Conservation (phyloP, 768 basidiomycete species). For the Xerocomellus amylosporus region DNA sequence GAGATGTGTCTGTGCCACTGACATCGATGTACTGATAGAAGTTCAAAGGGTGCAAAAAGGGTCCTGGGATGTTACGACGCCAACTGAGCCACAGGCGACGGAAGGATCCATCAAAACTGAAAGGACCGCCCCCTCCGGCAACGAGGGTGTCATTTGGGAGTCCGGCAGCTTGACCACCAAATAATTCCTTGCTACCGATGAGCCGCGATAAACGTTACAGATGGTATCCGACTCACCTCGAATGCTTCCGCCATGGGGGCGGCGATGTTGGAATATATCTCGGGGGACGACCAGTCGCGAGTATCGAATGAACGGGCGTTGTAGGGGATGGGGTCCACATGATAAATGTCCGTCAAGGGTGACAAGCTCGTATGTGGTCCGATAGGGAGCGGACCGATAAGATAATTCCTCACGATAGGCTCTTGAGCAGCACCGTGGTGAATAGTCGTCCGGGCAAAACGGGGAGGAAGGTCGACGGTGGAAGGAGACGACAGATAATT, state of each 20-base stretch:
- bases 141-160: slow-evolving; percentile 49
- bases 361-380: slow-evolving; percentile 37
- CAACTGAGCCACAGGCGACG: slow-evolving; percentile 53
- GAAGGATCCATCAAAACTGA: slow-evolving; percentile 60
- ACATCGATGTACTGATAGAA: slow-evolving; percentile 59
- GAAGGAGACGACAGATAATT: slow-evolving; percentile 41
- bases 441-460: slow-evolving; percentile 49
- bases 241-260: slow-evolving; percentile 40
- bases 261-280: slow-evolving; percentile 34
- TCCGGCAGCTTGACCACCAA: slow-evolving; percentile 44
- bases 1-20: slow-evolving; percentile 48
- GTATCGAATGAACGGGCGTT: slow-evolving; percentile 45
- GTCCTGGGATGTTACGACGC: slow-evolving; percentile 48
- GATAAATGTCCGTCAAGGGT: slow-evolving; percentile 50
- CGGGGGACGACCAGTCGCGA: slow-evolving; percentile 21
- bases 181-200: slow-evolving; percentile 41
- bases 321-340: slow-evolving; percentile 50
- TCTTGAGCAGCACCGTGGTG: slow-evolving; percentile 43
- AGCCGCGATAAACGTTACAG: not conserved
- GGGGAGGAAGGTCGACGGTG: slow-evolving; percentile 28
- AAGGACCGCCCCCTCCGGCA: slow-evolving; percentile 46
- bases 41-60: slow-evolving; percentile 52
- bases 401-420: slow-evolving; percentile 51
- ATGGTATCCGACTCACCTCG: slow-evolving; percentile 31
- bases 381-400: slow-evolving; percentile 58